These are phyloP conservation scores for Cladophialophora exuberans DNA, from an alignment of 2,329 filamentous ascomycete species.

Conservation along the genomic window DNA sequence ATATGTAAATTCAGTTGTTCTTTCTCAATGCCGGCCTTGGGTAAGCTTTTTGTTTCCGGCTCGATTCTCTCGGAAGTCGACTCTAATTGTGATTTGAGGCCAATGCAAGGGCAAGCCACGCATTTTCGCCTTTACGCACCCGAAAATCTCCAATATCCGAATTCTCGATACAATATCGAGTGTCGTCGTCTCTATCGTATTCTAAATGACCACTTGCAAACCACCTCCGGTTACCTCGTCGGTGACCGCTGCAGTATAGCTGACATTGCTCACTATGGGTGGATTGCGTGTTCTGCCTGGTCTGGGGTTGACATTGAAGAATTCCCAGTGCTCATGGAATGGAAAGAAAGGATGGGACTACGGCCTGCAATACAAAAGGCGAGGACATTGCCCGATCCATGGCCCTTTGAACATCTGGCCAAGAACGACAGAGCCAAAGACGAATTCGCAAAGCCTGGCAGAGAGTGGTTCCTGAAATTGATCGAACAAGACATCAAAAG, in stretches of 20 bases:
- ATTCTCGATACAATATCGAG: conserved; percentile 81
- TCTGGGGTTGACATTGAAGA: conserved; percentile 70
- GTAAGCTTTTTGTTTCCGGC: conserved; percentile 58
- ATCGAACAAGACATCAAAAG: neutral
- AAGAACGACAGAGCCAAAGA: neutral
- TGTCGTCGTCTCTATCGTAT: conserved; percentile 77
- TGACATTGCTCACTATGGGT: conserved; percentile 76
- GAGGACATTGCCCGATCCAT: neutral
- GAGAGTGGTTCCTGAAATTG: conserved; percentile 2
- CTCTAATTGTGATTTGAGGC: conserved; percentile 64
- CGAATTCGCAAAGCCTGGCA: neutral
- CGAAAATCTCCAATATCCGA: conserved; percentile 77
- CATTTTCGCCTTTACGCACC: conserved; percentile 83
- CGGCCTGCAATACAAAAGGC: conserved; percentile 50
- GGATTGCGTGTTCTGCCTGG: conserved; percentile 60
- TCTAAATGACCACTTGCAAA: conserved; percentile 69
- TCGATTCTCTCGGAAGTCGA: conserved; percentile 22
- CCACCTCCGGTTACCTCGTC: conserved; percentile 55
- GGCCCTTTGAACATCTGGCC: neutral
- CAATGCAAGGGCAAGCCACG: conserved; percentile 83
- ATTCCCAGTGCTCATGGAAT: conserved; percentile 75
- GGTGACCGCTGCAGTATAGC: conserved; percentile 59
- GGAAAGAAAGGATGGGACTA: conserved; percentile 71
- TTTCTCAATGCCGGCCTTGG: conserved; percentile 72
- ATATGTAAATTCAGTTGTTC: conserved; percentile 51